Conservation (phyloP, 371 early-diverging fungal genomes). For the Actinomortierella ambigua region DNA sequence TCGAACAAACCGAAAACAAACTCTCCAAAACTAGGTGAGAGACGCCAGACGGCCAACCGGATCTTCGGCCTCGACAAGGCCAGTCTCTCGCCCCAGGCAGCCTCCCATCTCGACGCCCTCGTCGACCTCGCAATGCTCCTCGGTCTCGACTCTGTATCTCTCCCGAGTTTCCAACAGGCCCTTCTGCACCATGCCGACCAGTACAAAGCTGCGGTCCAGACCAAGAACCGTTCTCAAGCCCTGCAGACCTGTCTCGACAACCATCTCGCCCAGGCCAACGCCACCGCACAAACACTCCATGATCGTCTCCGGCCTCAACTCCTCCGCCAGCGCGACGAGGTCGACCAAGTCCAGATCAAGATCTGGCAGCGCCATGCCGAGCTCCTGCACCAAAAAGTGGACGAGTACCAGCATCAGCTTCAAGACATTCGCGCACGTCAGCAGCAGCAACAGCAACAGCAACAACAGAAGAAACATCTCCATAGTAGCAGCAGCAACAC, state of each 20-base stretch:
- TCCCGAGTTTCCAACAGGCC: constrained; percentile 13
- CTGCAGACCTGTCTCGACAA: background rate
- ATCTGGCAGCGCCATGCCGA: background rate
- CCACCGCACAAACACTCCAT: background rate
- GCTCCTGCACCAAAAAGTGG: too few relatives aligned
- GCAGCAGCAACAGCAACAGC: too few relatives aligned
- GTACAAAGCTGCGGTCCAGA: background rate
- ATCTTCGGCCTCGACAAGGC: constrained; percentile 15
- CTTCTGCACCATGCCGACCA: constrained; percentile 9
- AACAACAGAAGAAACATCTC: too few relatives aligned
- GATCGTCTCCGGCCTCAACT: background rate
- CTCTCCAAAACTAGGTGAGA: constrained; percentile 19
- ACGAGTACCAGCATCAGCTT: too few relatives aligned
- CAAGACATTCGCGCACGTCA: too few relatives aligned
- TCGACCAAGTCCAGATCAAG: constrained; percentile 13
- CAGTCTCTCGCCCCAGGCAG: constrained; percentile 7
- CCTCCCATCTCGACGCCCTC: constrained; percentile 8
- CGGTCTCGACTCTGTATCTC: constrained; percentile 13
- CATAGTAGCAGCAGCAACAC: too few relatives aligned
- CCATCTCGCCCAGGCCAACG: background rate
- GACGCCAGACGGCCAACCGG: constrained; percentile 4
- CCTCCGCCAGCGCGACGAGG: constrained; percentile 4
- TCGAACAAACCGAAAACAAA: background rate
- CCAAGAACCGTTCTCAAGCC: background rate
- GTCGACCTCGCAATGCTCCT: constrained; percentile 31